These are phyloP conservation scores for Aspergillus pseudoterreus DNA, from an alignment of 2,329 filamentous ascomycete genomes.

Conservation along the genomic window DNA sequence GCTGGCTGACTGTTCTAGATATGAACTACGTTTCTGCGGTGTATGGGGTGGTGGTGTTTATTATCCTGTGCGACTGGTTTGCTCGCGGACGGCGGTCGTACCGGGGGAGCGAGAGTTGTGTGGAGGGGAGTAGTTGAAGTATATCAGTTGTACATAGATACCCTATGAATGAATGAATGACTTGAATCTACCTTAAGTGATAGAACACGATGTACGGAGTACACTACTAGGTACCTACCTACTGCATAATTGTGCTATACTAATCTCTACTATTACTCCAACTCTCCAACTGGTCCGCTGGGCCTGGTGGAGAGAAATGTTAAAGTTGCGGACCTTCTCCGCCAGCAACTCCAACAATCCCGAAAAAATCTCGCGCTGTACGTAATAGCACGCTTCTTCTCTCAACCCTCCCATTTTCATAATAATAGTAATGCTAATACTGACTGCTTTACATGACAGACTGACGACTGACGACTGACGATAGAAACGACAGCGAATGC, in stretches of 20 bases:
- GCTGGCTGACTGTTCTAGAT: slow-evolving; percentile 16
- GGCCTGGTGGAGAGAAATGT: not conserved
- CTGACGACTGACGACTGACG: too few species aligned
- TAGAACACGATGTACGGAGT: too few species aligned
- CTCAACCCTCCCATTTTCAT: too few species aligned
- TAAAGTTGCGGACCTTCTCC: not conserved
- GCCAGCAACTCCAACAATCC: not conserved
- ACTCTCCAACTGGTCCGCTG: not conserved
- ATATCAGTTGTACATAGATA: not conserved
- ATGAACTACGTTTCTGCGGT: slow-evolving; percentile 45
- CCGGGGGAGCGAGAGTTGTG: slow-evolving; percentile 16
- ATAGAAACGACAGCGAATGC: too few species aligned
- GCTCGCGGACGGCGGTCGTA: slow-evolving; percentile 27
- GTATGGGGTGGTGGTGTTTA: slow-evolving; percentile 28
- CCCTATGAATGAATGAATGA: not conserved
- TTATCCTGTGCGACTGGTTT: slow-evolving; percentile 37
- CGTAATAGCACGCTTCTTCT: slow-evolving; percentile 1
- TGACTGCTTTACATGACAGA: too few species aligned
- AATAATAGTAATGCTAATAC: too few species aligned
- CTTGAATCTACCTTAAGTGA: too few species aligned
- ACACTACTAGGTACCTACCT: too few species aligned
- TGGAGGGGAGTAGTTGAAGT: not conserved
- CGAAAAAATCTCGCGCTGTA: not conserved
- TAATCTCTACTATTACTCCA: too few species aligned
- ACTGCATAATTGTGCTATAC: too few species aligned